Percentiles rank a stretch among this genome's conserved stretches.
Evolutionary conservation across 2,329 filamentous ascomycete species (phyloP).

Genomic region (Helicocarpus griseus): DNA sequence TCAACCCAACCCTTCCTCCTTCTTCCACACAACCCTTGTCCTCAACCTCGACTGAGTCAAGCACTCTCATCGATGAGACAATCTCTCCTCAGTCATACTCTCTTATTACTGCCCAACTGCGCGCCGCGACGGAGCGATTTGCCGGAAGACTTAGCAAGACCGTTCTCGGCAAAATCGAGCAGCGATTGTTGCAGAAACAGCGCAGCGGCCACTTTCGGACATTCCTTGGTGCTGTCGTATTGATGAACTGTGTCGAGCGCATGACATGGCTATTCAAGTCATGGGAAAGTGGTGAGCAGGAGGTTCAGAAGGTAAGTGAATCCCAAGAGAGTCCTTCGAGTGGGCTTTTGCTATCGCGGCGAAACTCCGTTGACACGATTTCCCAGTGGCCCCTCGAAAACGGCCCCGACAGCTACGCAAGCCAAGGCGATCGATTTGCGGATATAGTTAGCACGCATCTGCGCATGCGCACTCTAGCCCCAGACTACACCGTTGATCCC

Average conservation of each 20-base stretch:
- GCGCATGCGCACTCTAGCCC: conserved; percentile 44
- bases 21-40: conserved; percentile 28
- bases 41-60: conserved; percentile 30
- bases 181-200: conserved; percentile 49
- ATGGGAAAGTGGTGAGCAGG: conserved; percentile 38
- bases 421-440: conserved; percentile 49
- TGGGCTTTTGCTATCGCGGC: neutral
- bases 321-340: neutral
- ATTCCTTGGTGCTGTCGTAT: conserved; percentile 49
- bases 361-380: neutral
- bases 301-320: conserved; percentile 24
- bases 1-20: conserved; percentile 34
- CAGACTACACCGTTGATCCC: conserved; percentile 28
- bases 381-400: conserved; percentile 46
- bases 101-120: conserved; percentile 45
- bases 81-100: conserved; percentile 37
- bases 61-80: conserved; percentile 30
- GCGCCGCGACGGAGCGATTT: conserved; percentile 46
- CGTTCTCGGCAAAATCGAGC: conserved; percentile 51
- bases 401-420: conserved; percentile 41
- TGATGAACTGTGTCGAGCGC: conserved; percentile 50
- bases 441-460: conserved; percentile 49
- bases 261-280: conserved; percentile 49
- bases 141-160: conserved; percentile 43
- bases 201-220: conserved; percentile 49